Percentiles rank a stretch among this genome's conserved stretches.
Evolutionary conservation across 129 eudicot species (phyloP).

Genomic region (Helichrysum umbraculigerum): DNA sequence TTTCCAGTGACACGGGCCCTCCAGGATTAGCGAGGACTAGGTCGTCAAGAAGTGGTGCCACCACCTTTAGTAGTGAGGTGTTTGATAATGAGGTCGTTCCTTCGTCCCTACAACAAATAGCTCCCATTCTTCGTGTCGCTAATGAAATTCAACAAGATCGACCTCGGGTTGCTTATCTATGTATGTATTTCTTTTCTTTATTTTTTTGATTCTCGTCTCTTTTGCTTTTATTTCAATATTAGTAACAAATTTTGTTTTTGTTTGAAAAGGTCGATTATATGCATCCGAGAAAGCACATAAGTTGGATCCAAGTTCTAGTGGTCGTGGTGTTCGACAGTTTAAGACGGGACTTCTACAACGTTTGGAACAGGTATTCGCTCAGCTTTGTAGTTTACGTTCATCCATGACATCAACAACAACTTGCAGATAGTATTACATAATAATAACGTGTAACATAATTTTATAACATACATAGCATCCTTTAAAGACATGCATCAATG

Average conservation of each 20-base stretch:
- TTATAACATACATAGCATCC: too few relatives aligned
- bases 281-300: conserved; percentile 26
- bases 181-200: conserved; percentile 25
- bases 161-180: conserved; percentile 75
- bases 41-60: neutral
- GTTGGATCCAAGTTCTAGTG: conserved; percentile 88
- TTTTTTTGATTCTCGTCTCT: neutral
- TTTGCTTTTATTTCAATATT: neutral
- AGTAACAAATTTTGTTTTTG: neutral
- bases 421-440: too few relatives aligned
- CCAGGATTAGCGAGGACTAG: neutral
- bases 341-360: conserved; percentile 35
- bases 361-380: conserved; percentile 66
- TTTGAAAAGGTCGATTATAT: conserved; percentile 5
- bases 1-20: conserved; percentile 5
- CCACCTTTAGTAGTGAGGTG: conserved; percentile 5
- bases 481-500: too few relatives aligned
- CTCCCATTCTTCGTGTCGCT: conserved; percentile 84
- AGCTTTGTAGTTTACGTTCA: neutral
- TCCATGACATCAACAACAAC: too few relatives aligned
- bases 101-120: conserved; percentile 71
- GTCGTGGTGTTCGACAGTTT: conserved; percentile 45
- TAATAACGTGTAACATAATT: too few relatives aligned
- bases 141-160: conserved; percentile 74
- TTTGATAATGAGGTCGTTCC: conserved; percentile 89